phyloP scores from a whole-genome alignment of 352 stramenopile genomes.

The Phytophthora fragariaefolia region DNA sequence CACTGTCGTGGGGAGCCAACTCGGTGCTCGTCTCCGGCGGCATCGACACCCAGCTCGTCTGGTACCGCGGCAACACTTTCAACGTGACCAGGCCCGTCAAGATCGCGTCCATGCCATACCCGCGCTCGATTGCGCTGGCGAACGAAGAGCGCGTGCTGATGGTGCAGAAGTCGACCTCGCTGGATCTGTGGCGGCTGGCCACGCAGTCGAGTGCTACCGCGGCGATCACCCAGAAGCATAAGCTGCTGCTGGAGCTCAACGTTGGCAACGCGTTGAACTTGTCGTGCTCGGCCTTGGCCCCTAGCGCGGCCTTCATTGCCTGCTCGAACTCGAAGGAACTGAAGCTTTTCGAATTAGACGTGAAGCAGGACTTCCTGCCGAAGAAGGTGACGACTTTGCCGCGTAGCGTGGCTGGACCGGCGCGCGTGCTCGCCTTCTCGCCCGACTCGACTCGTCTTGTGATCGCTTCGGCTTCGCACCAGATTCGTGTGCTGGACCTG shows the following conservation, averaged over 20 bases:
- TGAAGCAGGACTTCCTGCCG: constrained; percentile 48
- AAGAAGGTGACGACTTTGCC: constrained; percentile 62
- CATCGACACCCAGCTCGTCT: constrained; percentile 95
- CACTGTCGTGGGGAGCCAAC: constrained; percentile 60
- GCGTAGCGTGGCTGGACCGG: constrained; percentile 46
- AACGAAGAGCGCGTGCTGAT: constrained; percentile 76
- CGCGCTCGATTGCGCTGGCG: constrained; percentile 66
- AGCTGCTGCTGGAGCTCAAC: constrained; percentile 83
- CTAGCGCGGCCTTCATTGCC: constrained; percentile 87
- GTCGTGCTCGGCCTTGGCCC: constrained; percentile 81
- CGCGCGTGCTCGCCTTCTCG: constrained; percentile 77
- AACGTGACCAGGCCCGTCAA: constrained; percentile 85
- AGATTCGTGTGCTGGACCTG: constrained; percentile 78
- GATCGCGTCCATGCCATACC: constrained; percentile 90
- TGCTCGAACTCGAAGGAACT: constrained; percentile 86
- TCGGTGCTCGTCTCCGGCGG: constrained; percentile 90
- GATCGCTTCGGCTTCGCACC: constrained; percentile 66
- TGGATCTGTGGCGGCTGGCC: constrained; percentile 80
- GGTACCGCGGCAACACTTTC: constrained; percentile 89
- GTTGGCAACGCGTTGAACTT: constrained; percentile 84
- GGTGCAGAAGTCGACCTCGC: constrained; percentile 71
- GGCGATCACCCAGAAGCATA: constrained; percentile 55
- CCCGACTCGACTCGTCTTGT: constrained; percentile 81
- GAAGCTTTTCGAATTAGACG: constrained; percentile 89
- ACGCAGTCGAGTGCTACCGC: constrained; percentile 35